These are phyloP conservation scores for Dunaliella primolecta DNA, from an alignment of 139 green algal species.

Conservation along the genomic window DNA sequence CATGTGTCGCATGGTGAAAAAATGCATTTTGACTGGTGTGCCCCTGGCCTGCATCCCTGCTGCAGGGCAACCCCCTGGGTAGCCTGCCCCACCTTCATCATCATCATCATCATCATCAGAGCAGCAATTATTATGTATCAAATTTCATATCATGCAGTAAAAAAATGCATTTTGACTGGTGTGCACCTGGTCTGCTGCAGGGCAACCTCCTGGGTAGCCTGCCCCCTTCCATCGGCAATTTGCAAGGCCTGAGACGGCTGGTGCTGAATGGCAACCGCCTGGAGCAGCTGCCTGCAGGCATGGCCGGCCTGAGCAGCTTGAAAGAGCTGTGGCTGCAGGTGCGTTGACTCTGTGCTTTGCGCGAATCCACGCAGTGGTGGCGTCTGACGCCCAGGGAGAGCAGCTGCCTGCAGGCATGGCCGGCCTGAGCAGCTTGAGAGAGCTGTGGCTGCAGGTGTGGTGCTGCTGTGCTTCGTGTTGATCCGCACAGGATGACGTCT, in stretches of 20 bases:
- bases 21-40: too few species aligned
- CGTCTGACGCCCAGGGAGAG: too few species aligned
- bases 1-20: too few species aligned
- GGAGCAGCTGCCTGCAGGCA: conserved; percentile 39
- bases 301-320: conserved; percentile 48
- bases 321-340: conserved; percentile 62
- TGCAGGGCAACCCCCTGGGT: too few species aligned
- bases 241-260: conserved; percentile 48
- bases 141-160: too few species aligned
- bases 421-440: conserved; percentile 42
- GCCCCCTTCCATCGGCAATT: conserved; percentile 33
- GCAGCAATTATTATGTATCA: too few species aligned
- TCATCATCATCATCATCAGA: too few species aligned
- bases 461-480: conserved; percentile 40
- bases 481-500: background rate
- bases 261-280: conserved; percentile 60
- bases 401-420: conserved; percentile 56
- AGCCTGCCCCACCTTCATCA: too few species aligned
- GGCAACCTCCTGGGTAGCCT: conserved; percentile 21
- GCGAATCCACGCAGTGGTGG: conserved; percentile 4
- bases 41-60: too few species aligned
- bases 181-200: too few species aligned
- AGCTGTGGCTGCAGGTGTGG: conserved; percentile 69
- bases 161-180: too few species aligned
- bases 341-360: conserved; percentile 59